These are phyloP conservation scores for Vigna trinervia DNA, from an alignment of 306 rosid genomes.

Conservation along the genomic window DNA sequence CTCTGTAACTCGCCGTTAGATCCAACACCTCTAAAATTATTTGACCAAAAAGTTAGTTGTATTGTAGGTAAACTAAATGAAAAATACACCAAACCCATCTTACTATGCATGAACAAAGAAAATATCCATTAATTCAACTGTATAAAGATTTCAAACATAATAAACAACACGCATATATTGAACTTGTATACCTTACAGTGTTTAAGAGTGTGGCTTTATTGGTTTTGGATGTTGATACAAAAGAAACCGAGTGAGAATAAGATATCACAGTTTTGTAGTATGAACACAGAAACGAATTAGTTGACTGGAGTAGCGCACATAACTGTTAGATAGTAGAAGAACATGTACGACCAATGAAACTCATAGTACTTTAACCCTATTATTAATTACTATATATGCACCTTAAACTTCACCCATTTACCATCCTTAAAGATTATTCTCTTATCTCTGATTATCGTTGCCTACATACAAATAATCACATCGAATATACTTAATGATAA, in stretches of 20 bases:
- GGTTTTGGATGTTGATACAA: background rate
- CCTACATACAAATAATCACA: constrained; percentile 29
- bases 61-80: background rate
- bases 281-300: constrained; percentile 5
- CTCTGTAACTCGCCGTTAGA: constrained; percentile 58
- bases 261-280: constrained; percentile 24
- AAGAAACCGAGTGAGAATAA: background rate
- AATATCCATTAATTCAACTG: background rate
- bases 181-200: background rate
- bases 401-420: constrained; percentile 5
- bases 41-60: constrained; percentile 2
- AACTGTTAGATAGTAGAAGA: constrained; percentile 32
- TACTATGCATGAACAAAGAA: background rate
- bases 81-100: constrained; percentile 10
- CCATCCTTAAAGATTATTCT: constrained; percentile 41
- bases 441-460: constrained; percentile 38
- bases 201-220: background rate
- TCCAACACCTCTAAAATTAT: constrained; percentile 62
- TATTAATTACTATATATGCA: constrained; percentile 16
- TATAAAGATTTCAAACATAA: background rate
- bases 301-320: constrained; percentile 10
- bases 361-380: constrained; percentile 38
- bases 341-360: constrained; percentile 15
- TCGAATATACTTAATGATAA: constrained; percentile 10
- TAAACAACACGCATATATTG: background rate